Evolutionary conservation across 805 yeast genomes (phyloP), one percentile per base, ranked within the genome.

Genomic region (Saccharomycopsis malanga): DNA sequence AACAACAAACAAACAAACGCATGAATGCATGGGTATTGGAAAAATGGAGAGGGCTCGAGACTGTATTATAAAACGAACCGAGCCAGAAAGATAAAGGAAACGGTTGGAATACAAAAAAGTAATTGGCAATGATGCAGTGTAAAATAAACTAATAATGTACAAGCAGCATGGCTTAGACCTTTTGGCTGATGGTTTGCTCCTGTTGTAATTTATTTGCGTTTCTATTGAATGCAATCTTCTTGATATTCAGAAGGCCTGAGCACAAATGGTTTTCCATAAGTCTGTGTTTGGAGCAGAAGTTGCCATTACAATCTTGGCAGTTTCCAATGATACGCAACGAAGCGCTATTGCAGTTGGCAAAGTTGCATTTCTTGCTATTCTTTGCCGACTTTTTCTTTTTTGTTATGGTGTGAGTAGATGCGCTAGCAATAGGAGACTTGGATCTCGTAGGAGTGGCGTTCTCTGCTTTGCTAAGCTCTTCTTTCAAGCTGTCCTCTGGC

Each of bases 271-370:
- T 87, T 64, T 87, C 96, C 66, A 88, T 70, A 47, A 87, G 70
- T 48, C 96, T 74, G 67, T 87, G 96, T 58, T 83, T 83, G 27
- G 91, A 82, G 64, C 96, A 87, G 63, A 78, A 87, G 58, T 81
- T 83, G 39, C 95, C 94, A 41, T 77, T 76, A 63, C 96, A 87
- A 60, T 81, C 83, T 45, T 79, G 74, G 63, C 96, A 87, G 61
- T 82, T 88, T 41, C 96, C 96, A 38, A 86, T 76, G 42, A 76
- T 73, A 21, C 78, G 68, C 43, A 74, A 64, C 0, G 89, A 86
- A 10, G 76, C 68, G n/a, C 82, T 72, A 18, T 73, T 69, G 65
- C 96, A 87, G 24, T 68, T 58, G 27, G 63, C 64, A 62, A 77
- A 78, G 20, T 80, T 67, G 62, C 79, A 74, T 21, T 70, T 61